These are phyloP conservation scores for Venturia effusa DNA, from an alignment of 2,329 filamentous ascomycete species.

Conservation along the genomic window DNA sequence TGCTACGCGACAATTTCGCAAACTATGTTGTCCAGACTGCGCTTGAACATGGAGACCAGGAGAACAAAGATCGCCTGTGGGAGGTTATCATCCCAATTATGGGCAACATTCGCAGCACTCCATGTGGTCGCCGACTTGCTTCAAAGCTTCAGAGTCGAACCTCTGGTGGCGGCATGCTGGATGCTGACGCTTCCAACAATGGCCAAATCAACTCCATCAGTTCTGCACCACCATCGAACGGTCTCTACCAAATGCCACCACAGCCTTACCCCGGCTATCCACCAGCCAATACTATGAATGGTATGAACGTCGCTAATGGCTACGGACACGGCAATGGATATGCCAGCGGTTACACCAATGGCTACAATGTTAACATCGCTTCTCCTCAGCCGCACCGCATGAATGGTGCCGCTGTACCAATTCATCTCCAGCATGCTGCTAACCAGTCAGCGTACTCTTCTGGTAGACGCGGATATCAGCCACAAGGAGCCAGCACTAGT, in stretches of 20 bases:
- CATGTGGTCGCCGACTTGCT: constrained; percentile 87
- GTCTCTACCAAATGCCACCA: constrained; percentile 15
- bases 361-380: constrained; percentile 8
- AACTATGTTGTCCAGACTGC: constrained; percentile 99
- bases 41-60: constrained; percentile 68
- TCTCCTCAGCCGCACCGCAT: constrained; percentile 12
- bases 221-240: constrained; percentile 19
- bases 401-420: constrained; percentile 11
- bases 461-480: constrained; percentile 1
- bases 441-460: constrained; percentile 6
- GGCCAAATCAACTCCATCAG: constrained; percentile 31
- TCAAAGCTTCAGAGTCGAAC: constrained; percentile 61
- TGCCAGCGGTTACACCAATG: constrained; percentile 1
- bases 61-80: constrained; percentile 64
- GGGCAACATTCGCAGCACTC: constrained; percentile 75
- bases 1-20: constrained; percentile 85
- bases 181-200: constrained; percentile 18
- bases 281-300: neutral
- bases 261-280: neutral
- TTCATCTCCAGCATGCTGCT: constrained; percentile 9
- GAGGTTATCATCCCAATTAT: constrained; percentile 79
- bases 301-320: constrained; percentile 1
- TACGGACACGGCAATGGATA: constrained; percentile 5
- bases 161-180: constrained; percentile 17
- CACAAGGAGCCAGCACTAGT: neutral